These are phyloP conservation scores for Monosporozyma servazzii DNA, from an alignment of 805 yeast genomes.

Conservation along the genomic window DNA sequence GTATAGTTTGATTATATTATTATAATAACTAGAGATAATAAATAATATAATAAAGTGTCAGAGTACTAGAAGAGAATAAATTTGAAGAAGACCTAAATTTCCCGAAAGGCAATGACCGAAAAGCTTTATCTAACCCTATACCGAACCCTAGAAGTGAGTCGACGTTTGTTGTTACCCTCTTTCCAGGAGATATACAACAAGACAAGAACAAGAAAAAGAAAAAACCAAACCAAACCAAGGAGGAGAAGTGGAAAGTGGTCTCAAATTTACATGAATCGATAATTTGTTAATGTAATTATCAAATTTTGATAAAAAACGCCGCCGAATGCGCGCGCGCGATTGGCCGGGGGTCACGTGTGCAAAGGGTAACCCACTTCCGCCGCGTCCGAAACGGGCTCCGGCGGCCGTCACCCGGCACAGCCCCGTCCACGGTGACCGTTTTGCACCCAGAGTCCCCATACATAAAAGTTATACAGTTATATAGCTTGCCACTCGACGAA, in stretches of 20 bases:
- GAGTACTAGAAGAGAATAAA: background rate
- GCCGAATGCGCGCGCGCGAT: slow-evolving; percentile 7
- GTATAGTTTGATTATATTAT: background rate
- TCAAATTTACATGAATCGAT: background rate
- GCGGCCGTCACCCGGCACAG: background rate
- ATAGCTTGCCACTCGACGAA: background rate
- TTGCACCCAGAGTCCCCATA: background rate
- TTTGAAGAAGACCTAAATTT: background rate
- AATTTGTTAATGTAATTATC: background rate
- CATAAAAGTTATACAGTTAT: background rate
- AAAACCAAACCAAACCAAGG: background rate
- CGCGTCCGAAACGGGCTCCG: background rate
- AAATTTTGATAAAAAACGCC: background rate
- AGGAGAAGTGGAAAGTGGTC: background rate
- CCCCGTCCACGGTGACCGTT: background rate
- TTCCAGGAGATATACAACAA: background rate
- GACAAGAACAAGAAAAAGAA: background rate
- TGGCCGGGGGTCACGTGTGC: slow-evolving; percentile 12
- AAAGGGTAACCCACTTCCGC: slow-evolving; percentile 7
- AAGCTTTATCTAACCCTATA: background rate
- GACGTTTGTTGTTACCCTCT: slow-evolving; percentile 7
- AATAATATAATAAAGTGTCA: background rate
- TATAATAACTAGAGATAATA: too few species aligned
- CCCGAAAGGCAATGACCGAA: background rate
- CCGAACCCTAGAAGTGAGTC: background rate